Percentiles rank a stretch among this genome's conserved stretches.
Evolutionary conservation across 73 alveolate genomes (phyloP).

Genomic region (Vitrella brassicaformis): DNA sequence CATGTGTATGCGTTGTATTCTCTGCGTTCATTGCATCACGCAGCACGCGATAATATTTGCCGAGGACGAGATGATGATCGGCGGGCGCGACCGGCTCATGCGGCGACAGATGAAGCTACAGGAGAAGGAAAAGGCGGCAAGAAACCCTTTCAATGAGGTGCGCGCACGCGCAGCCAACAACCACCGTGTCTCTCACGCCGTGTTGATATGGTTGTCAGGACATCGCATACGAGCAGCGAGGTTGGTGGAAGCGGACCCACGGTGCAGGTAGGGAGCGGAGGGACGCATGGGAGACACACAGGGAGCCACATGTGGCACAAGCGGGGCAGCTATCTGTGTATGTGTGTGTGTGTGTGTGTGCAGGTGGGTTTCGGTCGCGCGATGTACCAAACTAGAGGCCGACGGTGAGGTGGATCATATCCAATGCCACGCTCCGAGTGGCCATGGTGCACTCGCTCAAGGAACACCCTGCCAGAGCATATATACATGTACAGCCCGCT

Average conservation of each 20-base stretch:
- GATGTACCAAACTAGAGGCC: too few species aligned
- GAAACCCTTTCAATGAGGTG: neutral
- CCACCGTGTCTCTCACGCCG: neutral
- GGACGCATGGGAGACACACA: too few species aligned
- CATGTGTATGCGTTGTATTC: neutral
- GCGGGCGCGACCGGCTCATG: neutral
- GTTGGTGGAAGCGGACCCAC: neutral
- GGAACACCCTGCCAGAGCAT: too few species aligned
- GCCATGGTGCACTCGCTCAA: too few species aligned
- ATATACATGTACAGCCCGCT: too few species aligned
- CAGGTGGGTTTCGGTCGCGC: too few species aligned
- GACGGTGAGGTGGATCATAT: too few species aligned
- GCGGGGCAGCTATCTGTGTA: too few species aligned
- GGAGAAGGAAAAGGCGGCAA: neutral
- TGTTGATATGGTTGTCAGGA: neutral
- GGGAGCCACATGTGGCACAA: too few species aligned
- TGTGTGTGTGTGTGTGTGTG: too few species aligned
- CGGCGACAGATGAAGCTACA: neutral
- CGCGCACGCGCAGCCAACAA: neutral
- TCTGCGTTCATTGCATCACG: neutral
- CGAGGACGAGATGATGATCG: neutral
- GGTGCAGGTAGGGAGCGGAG: neutral
- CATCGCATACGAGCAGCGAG: neutral
- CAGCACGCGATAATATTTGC: neutral
- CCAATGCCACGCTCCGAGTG: too few species aligned